Conservation (phyloP, 495 filamentous ascomycete genomes). For the Eremomyces bilateralis region DNA sequence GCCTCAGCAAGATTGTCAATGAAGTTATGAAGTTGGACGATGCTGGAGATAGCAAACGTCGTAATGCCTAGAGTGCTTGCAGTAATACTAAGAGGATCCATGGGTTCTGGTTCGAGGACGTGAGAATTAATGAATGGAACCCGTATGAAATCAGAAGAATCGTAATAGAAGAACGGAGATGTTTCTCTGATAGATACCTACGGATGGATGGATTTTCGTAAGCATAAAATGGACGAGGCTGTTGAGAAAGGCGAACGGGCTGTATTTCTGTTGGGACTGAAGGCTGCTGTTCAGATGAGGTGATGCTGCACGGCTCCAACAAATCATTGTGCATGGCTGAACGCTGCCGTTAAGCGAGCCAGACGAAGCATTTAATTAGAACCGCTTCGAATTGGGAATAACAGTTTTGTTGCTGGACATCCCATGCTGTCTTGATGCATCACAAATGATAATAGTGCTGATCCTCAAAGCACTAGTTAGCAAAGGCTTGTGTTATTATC, state of each 20-base stretch:
- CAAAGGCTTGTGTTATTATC: no score
- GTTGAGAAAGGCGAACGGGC: not conserved
- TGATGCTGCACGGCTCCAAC: not conserved
- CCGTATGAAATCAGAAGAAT: no score
- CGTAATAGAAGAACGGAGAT: no score
- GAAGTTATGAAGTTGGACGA: slow-evolving; percentile 1
- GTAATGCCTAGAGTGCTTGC: not conserved
- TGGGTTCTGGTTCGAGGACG: not conserved
- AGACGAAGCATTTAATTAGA: no score
- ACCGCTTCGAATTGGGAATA: no score
- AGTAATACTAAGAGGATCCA: slow-evolving; percentile 1
- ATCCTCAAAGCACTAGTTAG: no score
- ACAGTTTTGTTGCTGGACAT: no score
- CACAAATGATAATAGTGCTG: no score
- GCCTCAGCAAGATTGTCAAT: not conserved
- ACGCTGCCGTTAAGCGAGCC: no score
- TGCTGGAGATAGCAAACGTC: not conserved
- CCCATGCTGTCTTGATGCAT: no score
- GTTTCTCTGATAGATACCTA: no score
- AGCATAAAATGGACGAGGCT: not conserved
- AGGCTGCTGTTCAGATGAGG: not conserved
- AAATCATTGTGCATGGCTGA: not conserved
- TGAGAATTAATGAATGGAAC: not conserved
- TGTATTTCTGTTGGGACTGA: not conserved
- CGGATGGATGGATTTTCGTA: no score